These are phyloP conservation scores for Myxozyma vanderwaltii DNA, from an alignment of 805 yeast genomes.

Conservation along the genomic window DNA sequence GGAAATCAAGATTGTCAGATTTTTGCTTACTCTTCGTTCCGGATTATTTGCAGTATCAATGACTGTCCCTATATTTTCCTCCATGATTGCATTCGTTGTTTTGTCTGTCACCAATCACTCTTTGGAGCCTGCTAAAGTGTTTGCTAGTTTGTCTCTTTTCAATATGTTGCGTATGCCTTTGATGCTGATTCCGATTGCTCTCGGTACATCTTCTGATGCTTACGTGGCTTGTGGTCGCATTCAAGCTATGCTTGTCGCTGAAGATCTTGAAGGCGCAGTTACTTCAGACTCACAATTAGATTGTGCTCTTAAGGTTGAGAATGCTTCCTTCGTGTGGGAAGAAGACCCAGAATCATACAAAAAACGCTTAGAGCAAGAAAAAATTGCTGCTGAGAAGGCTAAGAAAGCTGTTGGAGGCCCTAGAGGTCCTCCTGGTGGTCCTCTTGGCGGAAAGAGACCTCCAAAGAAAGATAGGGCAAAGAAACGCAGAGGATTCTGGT, in stretches of 20 bases:
- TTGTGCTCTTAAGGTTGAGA: conserved; percentile 52
- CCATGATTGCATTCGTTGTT: conserved; percentile 60
- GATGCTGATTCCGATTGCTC: conserved; percentile 65
- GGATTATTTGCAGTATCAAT: conserved; percentile 64
- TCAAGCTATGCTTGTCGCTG: conserved; percentile 53
- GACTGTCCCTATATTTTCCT: conserved; percentile 68
- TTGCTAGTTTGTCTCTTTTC: conserved; percentile 71
- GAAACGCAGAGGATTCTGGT: background rate
- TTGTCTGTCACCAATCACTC: conserved; percentile 49
- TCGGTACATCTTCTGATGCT: conserved; percentile 65
- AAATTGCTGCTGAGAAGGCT: background rate
- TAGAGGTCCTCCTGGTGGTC: background rate
- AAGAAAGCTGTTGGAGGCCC: background rate
- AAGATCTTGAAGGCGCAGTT: conserved; percentile 45
- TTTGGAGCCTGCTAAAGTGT: conserved; percentile 61
- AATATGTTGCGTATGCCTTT: conserved; percentile 62
- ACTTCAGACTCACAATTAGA: conserved; percentile 42
- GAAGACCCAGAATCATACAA: conserved; percentile 44
- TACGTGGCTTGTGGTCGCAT: conserved; percentile 58
- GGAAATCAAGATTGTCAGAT: conserved; percentile 65
- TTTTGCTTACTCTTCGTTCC: conserved; percentile 68
- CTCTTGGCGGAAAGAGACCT: background rate
- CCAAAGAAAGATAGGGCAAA: background rate
- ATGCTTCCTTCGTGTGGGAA: conserved; percentile 73
- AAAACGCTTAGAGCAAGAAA: conserved; percentile 9